Conservation (phyloP, 441 rosid genomes). For the Populus hybrid region DNA sequence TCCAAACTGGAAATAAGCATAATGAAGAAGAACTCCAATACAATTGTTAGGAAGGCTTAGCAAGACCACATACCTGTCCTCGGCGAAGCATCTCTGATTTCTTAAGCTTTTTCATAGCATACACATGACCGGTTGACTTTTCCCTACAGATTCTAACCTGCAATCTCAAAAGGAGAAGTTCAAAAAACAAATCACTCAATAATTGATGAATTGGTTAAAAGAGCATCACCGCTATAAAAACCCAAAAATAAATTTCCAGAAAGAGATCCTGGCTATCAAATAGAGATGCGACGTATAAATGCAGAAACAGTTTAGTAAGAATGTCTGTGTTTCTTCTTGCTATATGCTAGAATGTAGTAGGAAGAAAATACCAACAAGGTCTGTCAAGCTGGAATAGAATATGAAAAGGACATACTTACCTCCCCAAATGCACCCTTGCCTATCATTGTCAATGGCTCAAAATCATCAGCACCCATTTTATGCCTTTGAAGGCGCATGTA, state of each 20-base stretch:
- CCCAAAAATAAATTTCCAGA: background rate
- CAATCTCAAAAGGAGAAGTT: slow-evolving; percentile 13
- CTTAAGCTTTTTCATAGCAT: slow-evolving; percentile 96
- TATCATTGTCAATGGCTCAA: slow-evolving; percentile 96
- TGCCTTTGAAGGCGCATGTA: slow-evolving; percentile 95
- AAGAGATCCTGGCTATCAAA: background rate
- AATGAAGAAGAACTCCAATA: background rate
- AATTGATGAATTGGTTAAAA: background rate
- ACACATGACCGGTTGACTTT: slow-evolving; percentile 79
- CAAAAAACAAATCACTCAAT: background rate
- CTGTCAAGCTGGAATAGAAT: background rate
- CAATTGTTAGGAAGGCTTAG: no score
- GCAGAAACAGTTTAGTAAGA: background rate
- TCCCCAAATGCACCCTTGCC: slow-evolving; percentile 98
- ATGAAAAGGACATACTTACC: slow-evolving; percentile 35
- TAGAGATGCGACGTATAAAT: background rate
- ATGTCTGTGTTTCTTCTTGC: background rate
- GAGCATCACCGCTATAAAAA: background rate
- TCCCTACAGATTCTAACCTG: slow-evolving; percentile 92
- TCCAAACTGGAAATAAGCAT: slow-evolving; percentile 17
- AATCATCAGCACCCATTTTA: slow-evolving; percentile 98
- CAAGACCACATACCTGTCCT: slow-evolving; percentile 58
- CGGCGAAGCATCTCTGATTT: slow-evolving; percentile 98
- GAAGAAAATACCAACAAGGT: background rate
- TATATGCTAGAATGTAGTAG: background rate